Evolutionary conservation across 2,329 filamentous ascomycete species (phyloP), one percentile per base, ranked within the genome.

Genomic region (Fusarium burgessii): DNA sequence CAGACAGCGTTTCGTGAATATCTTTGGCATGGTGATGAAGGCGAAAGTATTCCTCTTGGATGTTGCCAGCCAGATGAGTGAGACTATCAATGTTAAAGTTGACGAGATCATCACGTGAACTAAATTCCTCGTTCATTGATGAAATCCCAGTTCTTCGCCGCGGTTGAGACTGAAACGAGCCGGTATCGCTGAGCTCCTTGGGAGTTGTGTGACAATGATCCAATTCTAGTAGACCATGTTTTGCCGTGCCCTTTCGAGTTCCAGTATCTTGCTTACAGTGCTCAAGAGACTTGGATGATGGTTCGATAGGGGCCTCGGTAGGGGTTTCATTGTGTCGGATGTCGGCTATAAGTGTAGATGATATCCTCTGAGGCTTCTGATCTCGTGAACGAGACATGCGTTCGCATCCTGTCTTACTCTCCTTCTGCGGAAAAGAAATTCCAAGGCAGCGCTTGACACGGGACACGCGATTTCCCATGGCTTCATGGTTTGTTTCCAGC

Each of bases 11-110:
- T 54, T 56, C 62, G 40, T 56, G 60, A 40, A 79, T 69, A 17
- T 71, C 68, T 4, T 74, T 67, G 13, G 77, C 54, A 35, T 76
- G 70, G 15, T 68, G 69, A 15, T 66, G 65, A 25, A 77, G 58
- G 10, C 54, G 63, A 15, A 23, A 15, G 27, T 59, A 71, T 29
- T 74, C 70, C 46, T 75, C 70, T 3, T 60, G 58, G 17, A 65
- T 18, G 33, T 66, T 65, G 11, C 65, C 45, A n/a, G 63, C 58
- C 29, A 47, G 62, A 12, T 62, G 57, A 27, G 59, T 36, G 32
- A 63, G 57, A 49, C 59, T 59, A n/a, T 61, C 49, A 7, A 52
- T 70, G 20, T 68, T 66, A 49, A 74, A 74, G 20, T 63, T 63
- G 13, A 55, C 51, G 18, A 71, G 43, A 29, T 67, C 68, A 27